A percentile compares a stretch with the other conserved stretches of the same genome.
Conservation (phyloP, 768 basidiomycete species). For the Gloeopeniophorella convolvens region DNA sequence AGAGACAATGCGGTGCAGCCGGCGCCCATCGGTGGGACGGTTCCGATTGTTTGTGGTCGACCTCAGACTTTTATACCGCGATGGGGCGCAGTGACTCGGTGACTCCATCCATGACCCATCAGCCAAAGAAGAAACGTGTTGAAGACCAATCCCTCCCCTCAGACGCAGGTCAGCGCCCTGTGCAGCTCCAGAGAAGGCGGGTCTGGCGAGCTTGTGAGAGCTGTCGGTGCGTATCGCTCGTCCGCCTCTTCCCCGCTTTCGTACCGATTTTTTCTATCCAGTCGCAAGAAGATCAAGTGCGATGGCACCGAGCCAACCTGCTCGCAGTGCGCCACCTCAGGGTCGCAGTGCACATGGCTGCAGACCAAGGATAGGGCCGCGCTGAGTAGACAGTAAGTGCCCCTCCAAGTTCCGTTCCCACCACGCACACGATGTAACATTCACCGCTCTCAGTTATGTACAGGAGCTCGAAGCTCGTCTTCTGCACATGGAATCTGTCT, state of each 20-base stretch:
- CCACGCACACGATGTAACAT: conserved; percentile 2
- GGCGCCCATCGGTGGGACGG: background rate
- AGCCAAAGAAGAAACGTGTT: conserved; percentile 75
- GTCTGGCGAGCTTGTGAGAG: conserved; percentile 90
- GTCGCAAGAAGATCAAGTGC: conserved; percentile 91
- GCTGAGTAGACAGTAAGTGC: conserved; percentile 77
- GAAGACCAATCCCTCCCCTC: conserved; percentile 42
- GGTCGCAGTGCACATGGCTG: conserved; percentile 79
- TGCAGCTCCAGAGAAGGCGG: conserved; percentile 70
- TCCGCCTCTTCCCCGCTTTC: conserved; percentile 18
- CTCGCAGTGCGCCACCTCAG: conserved; percentile 69
- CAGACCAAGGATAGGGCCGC: conserved; percentile 91
- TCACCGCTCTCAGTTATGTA: conserved; percentile 55
- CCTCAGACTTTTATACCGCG: conserved; percentile 6
- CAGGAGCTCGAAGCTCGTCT: conserved; percentile 86
- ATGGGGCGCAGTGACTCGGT: conserved; percentile 19
- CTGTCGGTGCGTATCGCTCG: conserved; percentile 55
- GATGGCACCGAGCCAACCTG: conserved; percentile 85
- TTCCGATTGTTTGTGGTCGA: conserved; percentile 5
- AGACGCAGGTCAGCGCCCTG: conserved; percentile 59
- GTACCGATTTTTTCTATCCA: conserved; percentile 28
- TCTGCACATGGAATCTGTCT: conserved; percentile 83
- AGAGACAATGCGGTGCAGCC: background rate
- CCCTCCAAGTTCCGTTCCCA: conserved; percentile 22
- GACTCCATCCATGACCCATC: conserved; percentile 37